phyloP scores from a whole-genome alignment of 768 basidiomycete genomes.

The Strobilomyces echinocephalus region DNA sequence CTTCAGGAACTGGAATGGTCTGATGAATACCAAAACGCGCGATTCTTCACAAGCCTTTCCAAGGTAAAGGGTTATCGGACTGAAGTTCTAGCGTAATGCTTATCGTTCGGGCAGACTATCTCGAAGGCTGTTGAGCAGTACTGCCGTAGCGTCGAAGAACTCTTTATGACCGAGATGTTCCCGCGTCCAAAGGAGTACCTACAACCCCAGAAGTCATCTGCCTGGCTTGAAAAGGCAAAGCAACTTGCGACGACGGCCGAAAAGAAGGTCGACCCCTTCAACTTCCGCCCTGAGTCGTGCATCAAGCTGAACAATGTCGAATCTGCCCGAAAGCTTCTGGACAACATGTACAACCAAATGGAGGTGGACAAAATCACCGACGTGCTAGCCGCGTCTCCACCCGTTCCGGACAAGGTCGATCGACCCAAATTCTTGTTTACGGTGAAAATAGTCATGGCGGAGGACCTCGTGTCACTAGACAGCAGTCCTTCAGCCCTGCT shows the following conservation, averaged over 20 bases:
- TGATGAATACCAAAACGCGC: slow-evolving; percentile 81
- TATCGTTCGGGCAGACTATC: slow-evolving; percentile 56
- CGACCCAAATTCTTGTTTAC: slow-evolving; percentile 78
- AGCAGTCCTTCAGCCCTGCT: slow-evolving; percentile 72
- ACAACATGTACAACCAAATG: slow-evolving; percentile 91
- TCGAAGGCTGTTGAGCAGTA: slow-evolving; percentile 92
- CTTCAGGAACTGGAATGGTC: slow-evolving; percentile 89
- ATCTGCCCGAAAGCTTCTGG: slow-evolving; percentile 82
- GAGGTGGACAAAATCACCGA: slow-evolving; percentile 82
- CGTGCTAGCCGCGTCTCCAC: slow-evolving; percentile 53
- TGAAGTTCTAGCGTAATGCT: neutral
- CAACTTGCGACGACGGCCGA: slow-evolving; percentile 73
- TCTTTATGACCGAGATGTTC: slow-evolving; percentile 96
- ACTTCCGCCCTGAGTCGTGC: slow-evolving; percentile 89
- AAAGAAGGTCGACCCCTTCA: slow-evolving; percentile 92
- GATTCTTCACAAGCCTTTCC: slow-evolving; percentile 84
- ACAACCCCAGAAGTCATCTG: slow-evolving; percentile 81
- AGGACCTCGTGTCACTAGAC: slow-evolving; percentile 76
- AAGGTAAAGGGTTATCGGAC: slow-evolving; percentile 50
- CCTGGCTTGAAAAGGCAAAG: slow-evolving; percentile 83
- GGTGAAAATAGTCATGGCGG: slow-evolving; percentile 89
- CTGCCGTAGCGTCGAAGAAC: slow-evolving; percentile 77
- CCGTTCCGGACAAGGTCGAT: slow-evolving; percentile 67
- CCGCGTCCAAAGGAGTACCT: slow-evolving; percentile 74
- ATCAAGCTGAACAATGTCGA: slow-evolving; percentile 98